Percentiles rank a stretch among this genome's conserved stretches.
These are phyloP conservation scores for button mushroom (Agaricus bisporus) DNA, from an alignment of 768 basidiomycete species.

Conservation along the genomic window DNA sequence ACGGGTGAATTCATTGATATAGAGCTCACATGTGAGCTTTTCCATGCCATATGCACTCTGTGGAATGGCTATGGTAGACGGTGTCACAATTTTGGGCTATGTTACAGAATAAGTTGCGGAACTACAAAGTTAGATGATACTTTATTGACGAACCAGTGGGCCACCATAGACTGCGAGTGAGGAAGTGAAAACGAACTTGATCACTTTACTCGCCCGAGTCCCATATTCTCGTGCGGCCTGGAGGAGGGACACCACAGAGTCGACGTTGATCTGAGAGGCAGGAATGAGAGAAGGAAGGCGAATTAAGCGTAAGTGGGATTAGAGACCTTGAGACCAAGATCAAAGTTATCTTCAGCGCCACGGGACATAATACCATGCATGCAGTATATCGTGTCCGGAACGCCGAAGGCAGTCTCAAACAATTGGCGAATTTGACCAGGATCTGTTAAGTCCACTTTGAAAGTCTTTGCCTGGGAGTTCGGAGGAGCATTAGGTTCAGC, in stretches of 20 bases:
- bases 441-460: constrained; percentile 38
- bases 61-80: constrained; percentile 46
- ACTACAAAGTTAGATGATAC: background rate
- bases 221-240: constrained; percentile 29
- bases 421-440: constrained; percentile 26
- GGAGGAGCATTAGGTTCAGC: constrained; percentile 28
- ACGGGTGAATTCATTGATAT: constrained; percentile 58
- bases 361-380: constrained; percentile 61
- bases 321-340: constrained; percentile 40
- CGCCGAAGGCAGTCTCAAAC: constrained; percentile 32
- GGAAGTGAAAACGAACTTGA: constrained; percentile 56
- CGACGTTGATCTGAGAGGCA: constrained; percentile 44
- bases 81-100: constrained; percentile 36
- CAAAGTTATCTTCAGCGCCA: constrained; percentile 55
- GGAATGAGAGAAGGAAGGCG: background rate
- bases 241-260: constrained; percentile 43
- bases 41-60: constrained; percentile 51
- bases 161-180: constrained; percentile 60
- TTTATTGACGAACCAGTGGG: constrained; percentile 29
- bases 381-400: constrained; percentile 41
- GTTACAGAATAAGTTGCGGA: background rate
- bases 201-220: constrained; percentile 15
- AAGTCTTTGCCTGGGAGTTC: constrained; percentile 21
- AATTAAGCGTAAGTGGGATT: background rate
- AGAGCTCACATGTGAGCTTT: constrained; percentile 48